Conservation (phyloP, 139 green algal species). For the Penium margaritaceum region DNA sequence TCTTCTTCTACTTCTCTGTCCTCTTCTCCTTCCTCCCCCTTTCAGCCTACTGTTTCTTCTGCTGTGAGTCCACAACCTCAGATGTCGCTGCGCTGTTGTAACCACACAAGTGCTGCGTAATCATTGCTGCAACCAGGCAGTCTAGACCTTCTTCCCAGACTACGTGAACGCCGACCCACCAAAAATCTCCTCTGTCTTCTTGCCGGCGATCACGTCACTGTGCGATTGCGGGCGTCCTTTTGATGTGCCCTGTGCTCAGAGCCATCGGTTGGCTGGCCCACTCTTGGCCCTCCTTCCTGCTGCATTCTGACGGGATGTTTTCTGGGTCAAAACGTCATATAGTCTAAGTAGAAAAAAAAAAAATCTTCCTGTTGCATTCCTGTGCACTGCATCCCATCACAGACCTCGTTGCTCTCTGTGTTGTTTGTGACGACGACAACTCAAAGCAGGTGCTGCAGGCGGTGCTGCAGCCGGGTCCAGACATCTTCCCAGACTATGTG, state of each 20-base stretch:
- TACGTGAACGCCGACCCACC: conserved; percentile 17
- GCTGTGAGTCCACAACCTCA: too few relatives aligned
- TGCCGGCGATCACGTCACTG: conserved; percentile 16
- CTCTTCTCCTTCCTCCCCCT: neutral
- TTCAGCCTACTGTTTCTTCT: neutral
- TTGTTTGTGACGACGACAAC: too few relatives aligned
- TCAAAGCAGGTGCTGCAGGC: conserved; percentile 33
- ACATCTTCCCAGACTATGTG: conserved; percentile 37
- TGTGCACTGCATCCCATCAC: too few relatives aligned
- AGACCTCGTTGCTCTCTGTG: too few relatives aligned
- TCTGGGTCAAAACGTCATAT: too few relatives aligned
- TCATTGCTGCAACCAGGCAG: too few relatives aligned
- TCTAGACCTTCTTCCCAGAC: conserved; percentile 40
- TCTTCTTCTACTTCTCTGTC: neutral
- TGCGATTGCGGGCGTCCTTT: conserved; percentile 19
- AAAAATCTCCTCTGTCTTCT: conserved; percentile 11
- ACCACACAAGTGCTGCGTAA: too few relatives aligned
- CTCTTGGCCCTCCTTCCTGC: neutral
- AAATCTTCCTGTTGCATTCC: too few relatives aligned
- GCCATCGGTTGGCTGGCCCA: conserved; percentile 23
- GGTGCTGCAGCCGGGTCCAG: conserved; percentile 6
- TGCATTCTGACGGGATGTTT: too few relatives aligned
- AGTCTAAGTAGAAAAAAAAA: too few relatives aligned
- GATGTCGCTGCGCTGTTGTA: too few relatives aligned
- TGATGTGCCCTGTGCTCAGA: conserved; percentile 18